Percentiles rank a stretch among this genome's conserved stretches.
These are phyloP conservation scores for Aaosphaeria arxii DNA, from an alignment of 2,329 filamentous ascomycete genomes.

Conservation along the genomic window DNA sequence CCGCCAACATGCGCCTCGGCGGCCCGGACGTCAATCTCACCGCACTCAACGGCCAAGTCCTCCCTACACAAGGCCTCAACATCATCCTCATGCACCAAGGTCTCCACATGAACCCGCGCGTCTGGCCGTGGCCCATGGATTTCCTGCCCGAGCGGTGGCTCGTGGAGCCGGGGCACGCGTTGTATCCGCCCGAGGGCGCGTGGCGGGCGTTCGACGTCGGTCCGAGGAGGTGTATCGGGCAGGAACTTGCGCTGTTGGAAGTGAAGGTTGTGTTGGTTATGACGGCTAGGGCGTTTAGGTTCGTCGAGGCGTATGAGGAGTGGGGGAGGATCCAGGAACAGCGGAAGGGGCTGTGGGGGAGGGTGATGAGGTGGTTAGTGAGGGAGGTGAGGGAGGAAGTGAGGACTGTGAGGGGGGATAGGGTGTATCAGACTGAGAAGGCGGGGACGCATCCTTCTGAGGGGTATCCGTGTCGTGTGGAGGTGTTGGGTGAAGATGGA, in stretches of 20 bases:
- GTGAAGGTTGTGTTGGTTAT: constrained; percentile 28
- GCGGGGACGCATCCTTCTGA: constrained; percentile 5
- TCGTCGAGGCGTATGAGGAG: constrained; percentile 22
- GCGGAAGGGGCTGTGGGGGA: neutral
- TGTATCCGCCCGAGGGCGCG: constrained; percentile 23
- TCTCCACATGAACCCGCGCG: constrained; percentile 7
- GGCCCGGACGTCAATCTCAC: constrained; percentile 1
- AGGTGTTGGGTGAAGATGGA: too few relatives aligned
- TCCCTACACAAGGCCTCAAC: constrained; percentile 10
- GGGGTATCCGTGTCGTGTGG: neutral
- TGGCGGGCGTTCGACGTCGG: constrained; percentile 38
- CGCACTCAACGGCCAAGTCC: constrained; percentile 4
- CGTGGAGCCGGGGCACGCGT: constrained; percentile 37
- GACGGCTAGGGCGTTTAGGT: constrained; percentile 46
- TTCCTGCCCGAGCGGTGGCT: constrained; percentile 19
- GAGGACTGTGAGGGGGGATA: constrained; percentile 2
- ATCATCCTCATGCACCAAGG: constrained; percentile 1
- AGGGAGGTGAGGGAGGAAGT: neutral
- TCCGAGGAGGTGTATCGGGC: constrained; percentile 33
- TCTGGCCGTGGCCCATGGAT: constrained; percentile 5
- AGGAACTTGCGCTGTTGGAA: constrained; percentile 35
- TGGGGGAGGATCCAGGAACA: constrained; percentile 6
- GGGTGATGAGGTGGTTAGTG: neutral
- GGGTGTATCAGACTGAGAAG: constrained; percentile 4
- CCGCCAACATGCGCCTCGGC: constrained; percentile 22